phyloP scores from a whole-genome alignment of 1,284 basidiomycete species.

The Tylopilus microsporus region DNA sequence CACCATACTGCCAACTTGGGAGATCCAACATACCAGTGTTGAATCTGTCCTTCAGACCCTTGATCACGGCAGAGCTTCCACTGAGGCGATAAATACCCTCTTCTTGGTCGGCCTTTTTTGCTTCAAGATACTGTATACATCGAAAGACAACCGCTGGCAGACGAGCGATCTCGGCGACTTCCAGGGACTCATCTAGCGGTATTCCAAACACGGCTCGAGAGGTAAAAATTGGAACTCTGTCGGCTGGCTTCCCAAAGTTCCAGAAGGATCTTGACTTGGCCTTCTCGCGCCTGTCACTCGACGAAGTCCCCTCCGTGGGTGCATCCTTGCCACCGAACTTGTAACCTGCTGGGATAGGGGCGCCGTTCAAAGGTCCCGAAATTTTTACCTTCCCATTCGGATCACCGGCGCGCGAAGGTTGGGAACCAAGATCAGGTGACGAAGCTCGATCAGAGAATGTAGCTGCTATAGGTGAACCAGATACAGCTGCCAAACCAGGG shows the following conservation, averaged over 20 bases:
- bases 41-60: constrained; percentile 88
- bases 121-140: constrained; percentile 86
- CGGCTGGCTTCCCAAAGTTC: constrained; percentile 66
- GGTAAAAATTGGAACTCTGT: constrained; percentile 41
- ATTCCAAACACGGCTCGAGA: constrained; percentile 87
- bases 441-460: constrained; percentile 49
- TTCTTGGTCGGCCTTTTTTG: constrained; percentile 88
- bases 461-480: constrained; percentile 40
- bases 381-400: constrained; percentile 69
- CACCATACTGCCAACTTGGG: constrained; percentile 7
- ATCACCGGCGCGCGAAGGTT: constrained; percentile 31
- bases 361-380: constrained; percentile 83
- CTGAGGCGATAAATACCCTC: constrained; percentile 97
- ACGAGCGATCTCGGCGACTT: constrained; percentile 82
- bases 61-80: constrained; percentile 91
- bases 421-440: constrained; percentile 53
- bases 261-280: constrained; percentile 87
- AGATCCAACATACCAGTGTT: constrained; percentile 61
- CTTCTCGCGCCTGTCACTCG: constrained; percentile 74
- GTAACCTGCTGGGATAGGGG: constrained; percentile 82
- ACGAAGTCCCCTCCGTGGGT: constrained; percentile 40
- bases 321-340: constrained; percentile 76
- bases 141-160: constrained; percentile 94
- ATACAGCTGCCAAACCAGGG: constrained; percentile 47
- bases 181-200: constrained; percentile 80